Evolutionary conservation across 2,329 filamentous ascomycete genomes (phyloP), one percentile per base, ranked within the genome.

Genomic region (Alternaria incomplexa): DNA sequence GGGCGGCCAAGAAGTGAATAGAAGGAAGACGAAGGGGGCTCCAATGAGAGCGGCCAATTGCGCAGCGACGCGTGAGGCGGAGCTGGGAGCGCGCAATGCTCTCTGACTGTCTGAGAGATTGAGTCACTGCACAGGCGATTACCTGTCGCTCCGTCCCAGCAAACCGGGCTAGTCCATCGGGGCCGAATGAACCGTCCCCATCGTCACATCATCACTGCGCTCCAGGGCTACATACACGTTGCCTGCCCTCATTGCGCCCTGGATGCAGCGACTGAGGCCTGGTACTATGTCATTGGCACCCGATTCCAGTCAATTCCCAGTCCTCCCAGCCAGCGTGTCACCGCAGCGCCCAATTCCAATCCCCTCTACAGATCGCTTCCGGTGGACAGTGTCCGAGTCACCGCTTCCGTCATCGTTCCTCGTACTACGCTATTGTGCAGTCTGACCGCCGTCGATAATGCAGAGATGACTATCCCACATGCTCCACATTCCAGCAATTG

Each of bases 1-100:
- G 64, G 57, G 70, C 66, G 70, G 74, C 70, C 71, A 73, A 70
- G 74, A 75, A 75, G 68, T 64, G 67, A 68, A 68, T 74, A 63
- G 75, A 77, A 78, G 65, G 69, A 66, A 55, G 62, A 63, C 69
- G 73, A 78, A 76, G 25, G 56, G 52, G 43, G 54, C 55, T 58
- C 63, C 66, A 58, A 58, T 63, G 17, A 52, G 55, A 59, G 61
- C 66, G 69, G 66, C 73, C 75, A 77, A 75, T 74, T 66, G 67
- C 65, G 62, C 52, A 47, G 58, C 48, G 58, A 40, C 59, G 48
- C 65, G 62, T 59, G 65, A 59, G 67, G 69, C 61, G 66, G 56
- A 65, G 64, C 64, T 54, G 61, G 40, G 50, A 55, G 45, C 57
- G 44, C 55, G 66, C 66, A 60, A 66, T 44, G 67, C 64, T 63